Evolutionary conservation across 208 protist genomes (phyloP).

Genomic region (Wallacemonas sp.): DNA sequence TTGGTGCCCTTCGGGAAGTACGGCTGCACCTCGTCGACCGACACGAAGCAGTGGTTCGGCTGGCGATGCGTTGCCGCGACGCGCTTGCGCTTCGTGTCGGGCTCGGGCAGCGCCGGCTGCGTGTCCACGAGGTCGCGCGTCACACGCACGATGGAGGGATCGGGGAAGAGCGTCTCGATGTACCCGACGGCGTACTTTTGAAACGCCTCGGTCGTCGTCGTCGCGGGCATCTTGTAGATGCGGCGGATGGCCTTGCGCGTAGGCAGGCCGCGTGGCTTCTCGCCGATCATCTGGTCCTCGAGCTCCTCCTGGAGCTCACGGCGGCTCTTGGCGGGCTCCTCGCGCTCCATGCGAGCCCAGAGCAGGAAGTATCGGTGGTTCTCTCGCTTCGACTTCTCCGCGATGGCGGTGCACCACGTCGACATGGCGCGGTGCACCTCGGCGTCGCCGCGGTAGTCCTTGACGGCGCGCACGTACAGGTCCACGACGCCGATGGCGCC

Average conservation of each 20-base stretch:
- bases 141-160: slow-evolving; percentile 56
- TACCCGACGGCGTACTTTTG: slow-evolving; percentile 60
- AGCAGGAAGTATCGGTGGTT: slow-evolving; percentile 81
- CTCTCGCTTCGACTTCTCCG: slow-evolving; percentile 41
- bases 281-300: slow-evolving; percentile 40
- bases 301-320: slow-evolving; percentile 44
- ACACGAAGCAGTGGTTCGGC: slow-evolving; percentile 82
- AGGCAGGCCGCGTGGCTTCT: slow-evolving; percentile 57
- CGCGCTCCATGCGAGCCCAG: slow-evolving; percentile 84
- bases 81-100: slow-evolving; percentile 66
- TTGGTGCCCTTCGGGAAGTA: slow-evolving; percentile 59
- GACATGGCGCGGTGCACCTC: slow-evolving; percentile 66
- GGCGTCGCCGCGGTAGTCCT: slow-evolving; percentile 61
- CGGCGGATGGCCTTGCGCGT: slow-evolving; percentile 58
- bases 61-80: slow-evolving; percentile 47
- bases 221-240: slow-evolving; percentile 83
- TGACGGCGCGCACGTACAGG: slow-evolving; percentile 51
- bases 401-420: slow-evolving; percentile 74
- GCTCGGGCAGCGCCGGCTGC: slow-evolving; percentile 60
- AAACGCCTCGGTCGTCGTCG: slow-evolving; percentile 55
- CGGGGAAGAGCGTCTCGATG: slow-evolving; percentile 63
- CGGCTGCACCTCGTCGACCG: slow-evolving; percentile 75
- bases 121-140: slow-evolving; percentile 75
- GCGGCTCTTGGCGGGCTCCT: slow-evolving; percentile 35
- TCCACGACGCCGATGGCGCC: slow-evolving; percentile 65